These are phyloP conservation scores for Fusarium tuaranense DNA, from an alignment of 2,329 filamentous ascomycete species.

Conservation along the genomic window DNA sequence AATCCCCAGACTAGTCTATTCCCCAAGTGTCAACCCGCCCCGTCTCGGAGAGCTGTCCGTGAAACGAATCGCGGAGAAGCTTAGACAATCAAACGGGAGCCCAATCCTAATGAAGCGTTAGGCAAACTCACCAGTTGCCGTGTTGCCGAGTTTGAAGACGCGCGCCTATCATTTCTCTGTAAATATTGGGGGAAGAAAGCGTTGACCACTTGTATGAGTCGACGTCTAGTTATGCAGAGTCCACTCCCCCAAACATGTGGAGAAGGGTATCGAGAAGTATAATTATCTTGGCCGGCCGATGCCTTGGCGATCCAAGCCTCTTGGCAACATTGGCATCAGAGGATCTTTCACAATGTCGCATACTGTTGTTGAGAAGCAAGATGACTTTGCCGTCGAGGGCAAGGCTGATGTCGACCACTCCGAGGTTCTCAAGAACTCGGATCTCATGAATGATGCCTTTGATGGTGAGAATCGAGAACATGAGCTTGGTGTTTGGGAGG, in stretches of 20 bases:
- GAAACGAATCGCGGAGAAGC: background rate
- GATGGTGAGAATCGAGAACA: slow-evolving; percentile 55
- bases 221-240: background rate
- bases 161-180: background rate
- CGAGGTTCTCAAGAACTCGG: background rate
- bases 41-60: background rate
- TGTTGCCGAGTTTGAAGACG: background rate
- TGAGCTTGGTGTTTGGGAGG: slow-evolving; percentile 51
- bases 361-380: background rate
- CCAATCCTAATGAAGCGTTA: background rate
- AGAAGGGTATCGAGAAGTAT: background rate
- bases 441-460: slow-evolving; percentile 25
- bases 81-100: background rate
- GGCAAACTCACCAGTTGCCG: background rate
- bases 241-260: background rate
- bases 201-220: background rate
- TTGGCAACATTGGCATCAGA: background rate
- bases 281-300: background rate
- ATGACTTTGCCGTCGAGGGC: background rate
- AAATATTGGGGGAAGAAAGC: background rate
- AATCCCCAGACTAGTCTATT: background rate
- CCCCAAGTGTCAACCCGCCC: background rate
- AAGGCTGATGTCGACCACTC: background rate
- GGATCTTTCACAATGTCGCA: background rate
- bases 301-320: background rate